These are phyloP conservation scores for Penicillium longicatenatum DNA, from an alignment of 495 filamentous ascomycete species.

Conservation along the genomic window DNA sequence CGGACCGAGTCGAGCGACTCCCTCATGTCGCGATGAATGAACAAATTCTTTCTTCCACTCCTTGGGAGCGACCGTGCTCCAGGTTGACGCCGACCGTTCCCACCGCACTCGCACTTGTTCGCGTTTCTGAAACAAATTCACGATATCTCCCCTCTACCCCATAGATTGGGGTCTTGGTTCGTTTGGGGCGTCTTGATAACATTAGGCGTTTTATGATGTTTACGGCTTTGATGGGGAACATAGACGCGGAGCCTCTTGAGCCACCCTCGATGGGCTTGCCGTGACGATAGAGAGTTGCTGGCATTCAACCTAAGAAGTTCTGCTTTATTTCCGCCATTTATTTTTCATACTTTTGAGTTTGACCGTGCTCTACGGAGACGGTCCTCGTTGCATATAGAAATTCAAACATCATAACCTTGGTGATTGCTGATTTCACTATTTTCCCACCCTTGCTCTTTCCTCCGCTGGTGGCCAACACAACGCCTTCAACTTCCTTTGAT, in stretches of 20 bases:
- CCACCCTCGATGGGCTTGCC: slow-evolving; percentile 9
- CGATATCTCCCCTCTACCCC: slow-evolving; percentile 13
- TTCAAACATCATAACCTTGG: slow-evolving; percentile 13
- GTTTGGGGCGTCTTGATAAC: slow-evolving; percentile 24
- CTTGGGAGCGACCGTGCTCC: slow-evolving; percentile 16
- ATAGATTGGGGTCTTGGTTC: slow-evolving; percentile 20
- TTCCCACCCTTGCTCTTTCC: not conserved
- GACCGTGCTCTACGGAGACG: slow-evolving; percentile 22
- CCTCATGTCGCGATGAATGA: slow-evolving; percentile 41
- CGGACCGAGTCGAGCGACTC: slow-evolving; percentile 48
- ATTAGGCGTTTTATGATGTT: slow-evolving; percentile 27
- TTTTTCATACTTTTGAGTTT: slow-evolving; percentile 22
- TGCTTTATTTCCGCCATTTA: slow-evolving; percentile 18
- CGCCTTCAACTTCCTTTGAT: not conserved
- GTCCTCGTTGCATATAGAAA: slow-evolving; percentile 34
- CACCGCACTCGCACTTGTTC: not conserved
- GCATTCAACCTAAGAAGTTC: slow-evolving; percentile 17
- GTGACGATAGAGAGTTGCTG: slow-evolving; percentile 25
- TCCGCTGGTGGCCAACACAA: not conserved
- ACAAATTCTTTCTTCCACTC: not conserved
- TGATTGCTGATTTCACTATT: slow-evolving; percentile 12
- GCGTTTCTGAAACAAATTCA: slow-evolving; percentile 9
- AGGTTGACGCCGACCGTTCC: slow-evolving; percentile 15
- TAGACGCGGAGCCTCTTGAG: slow-evolving; percentile 23
- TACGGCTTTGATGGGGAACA: slow-evolving; percentile 17